Evolutionary conservation across 371 early-diverging fungal species (phyloP).

Genomic region (Nematocida sp.): DNA sequence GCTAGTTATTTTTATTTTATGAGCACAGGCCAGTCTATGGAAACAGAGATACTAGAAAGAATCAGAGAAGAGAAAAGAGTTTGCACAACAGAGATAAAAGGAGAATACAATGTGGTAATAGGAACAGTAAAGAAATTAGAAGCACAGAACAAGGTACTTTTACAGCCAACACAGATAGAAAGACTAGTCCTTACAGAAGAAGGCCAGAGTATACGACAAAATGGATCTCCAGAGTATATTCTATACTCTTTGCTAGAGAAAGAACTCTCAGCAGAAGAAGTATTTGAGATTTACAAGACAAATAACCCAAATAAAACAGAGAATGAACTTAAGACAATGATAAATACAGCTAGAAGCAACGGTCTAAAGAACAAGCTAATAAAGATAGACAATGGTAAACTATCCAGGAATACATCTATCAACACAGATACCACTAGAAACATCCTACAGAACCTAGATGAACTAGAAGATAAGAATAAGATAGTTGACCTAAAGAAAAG

Average conservation of each 20-base stretch:
- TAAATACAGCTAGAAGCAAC: conserved; percentile 38
- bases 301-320: not conserved
- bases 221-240: conserved; percentile 58
- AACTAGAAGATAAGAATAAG: conserved; percentile 3
- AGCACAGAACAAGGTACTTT: not conserved
- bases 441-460: not conserved
- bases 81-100: conserved; percentile 3
- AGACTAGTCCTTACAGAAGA: conserved; percentile 48
- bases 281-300: not conserved
- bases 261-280: not conserved
- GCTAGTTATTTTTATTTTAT: not conserved
- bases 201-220: conserved; percentile 50
- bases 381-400: not conserved
- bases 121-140: conserved; percentile 42
- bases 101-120: conserved; percentile 35
- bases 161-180: conserved; percentile 14
- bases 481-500: conserved; percentile 56
- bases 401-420: not conserved
- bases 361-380: conserved; percentile 16
- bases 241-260: conserved; percentile 21
- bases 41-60: not conserved
- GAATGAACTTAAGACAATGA: not conserved
- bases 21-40: not conserved
- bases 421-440: not conserved
- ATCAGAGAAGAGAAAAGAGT: conserved; percentile 4